Percentiles rank a stretch among this genome's conserved stretches.
Conservation (phyloP, 441 rosid species). For the Omphalea diandra region DNA sequence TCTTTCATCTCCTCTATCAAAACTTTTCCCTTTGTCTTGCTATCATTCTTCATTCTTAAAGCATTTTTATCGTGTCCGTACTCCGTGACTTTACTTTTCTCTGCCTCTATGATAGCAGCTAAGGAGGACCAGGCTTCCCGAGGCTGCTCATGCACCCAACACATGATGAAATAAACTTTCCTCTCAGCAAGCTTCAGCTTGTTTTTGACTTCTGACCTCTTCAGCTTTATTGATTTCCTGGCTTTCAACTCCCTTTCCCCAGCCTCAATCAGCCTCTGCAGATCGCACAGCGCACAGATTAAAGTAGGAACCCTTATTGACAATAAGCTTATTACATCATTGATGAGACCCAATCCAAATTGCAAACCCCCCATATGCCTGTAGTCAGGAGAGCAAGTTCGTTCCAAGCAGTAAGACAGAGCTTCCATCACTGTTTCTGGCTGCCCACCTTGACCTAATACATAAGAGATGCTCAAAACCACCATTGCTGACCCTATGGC, state of each 20-base stretch:
- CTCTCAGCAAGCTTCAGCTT: conserved; percentile 71
- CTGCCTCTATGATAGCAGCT: conserved; percentile 52
- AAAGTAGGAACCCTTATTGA: conserved; percentile 57
- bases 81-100: conserved; percentile 42
- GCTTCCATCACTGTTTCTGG: conserved; percentile 66
- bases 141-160: conserved; percentile 88
- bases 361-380: conserved; percentile 66
- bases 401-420: conserved; percentile 63
- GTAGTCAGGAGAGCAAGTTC: conserved; percentile 73
- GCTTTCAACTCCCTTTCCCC: conserved; percentile 48
- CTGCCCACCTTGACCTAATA: conserved; percentile 60
- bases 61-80: conserved; percentile 25
- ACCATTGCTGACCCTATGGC: conserved; percentile 59
- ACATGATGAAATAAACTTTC: conserved; percentile 74
- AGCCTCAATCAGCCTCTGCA: conserved; percentile 59
- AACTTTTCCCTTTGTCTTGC: conserved; percentile 29
- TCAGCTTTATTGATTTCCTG: conserved; percentile 35
- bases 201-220: conserved; percentile 48
- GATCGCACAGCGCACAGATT: conserved; percentile 67
- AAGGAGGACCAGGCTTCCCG: conserved; percentile 58
- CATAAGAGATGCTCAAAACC: conserved; percentile 55
- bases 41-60: conserved; percentile 27
- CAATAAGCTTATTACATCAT: conserved; percentile 52
- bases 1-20: conserved; percentile 41
- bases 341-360: conserved; percentile 58